phyloP scores from a whole-genome alignment of 257 asterid genomes.

The Solanum etuberosum region DNA sequence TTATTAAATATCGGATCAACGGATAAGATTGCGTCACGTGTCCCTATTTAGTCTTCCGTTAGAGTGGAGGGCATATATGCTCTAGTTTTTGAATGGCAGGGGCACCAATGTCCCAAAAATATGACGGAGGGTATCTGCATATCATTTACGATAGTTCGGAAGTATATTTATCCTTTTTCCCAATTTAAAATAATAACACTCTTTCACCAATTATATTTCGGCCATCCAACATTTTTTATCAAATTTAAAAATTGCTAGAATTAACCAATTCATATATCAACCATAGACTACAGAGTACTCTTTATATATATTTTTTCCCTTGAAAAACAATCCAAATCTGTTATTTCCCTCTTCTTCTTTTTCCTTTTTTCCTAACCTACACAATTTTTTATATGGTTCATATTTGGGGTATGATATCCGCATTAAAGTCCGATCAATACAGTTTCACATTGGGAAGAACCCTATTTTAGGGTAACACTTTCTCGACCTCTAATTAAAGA shows the following conservation, averaged over 20 bases:
- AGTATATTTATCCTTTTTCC: fast-evolving
- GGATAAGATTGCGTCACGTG: fast-evolving
- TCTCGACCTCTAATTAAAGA: too few species aligned
- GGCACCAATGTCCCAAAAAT: too few species aligned
- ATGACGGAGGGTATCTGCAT: fast-evolving
- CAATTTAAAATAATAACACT: not conserved
- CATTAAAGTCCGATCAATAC: too few species aligned
- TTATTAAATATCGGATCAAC: too few species aligned
- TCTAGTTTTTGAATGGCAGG: too few species aligned
- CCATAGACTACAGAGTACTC: not conserved
- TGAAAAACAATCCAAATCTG: not conserved
- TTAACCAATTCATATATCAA: not conserved
- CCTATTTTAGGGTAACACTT: too few species aligned
- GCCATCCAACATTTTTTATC: not conserved
- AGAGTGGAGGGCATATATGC: too few species aligned
- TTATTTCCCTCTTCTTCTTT: not conserved
- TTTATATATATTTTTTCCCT: not conserved
- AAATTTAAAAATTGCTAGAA: not conserved
- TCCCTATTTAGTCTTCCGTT: too few species aligned
- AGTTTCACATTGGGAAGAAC: fast-evolving
- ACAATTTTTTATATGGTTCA: not conserved
- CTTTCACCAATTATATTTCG: not conserved
- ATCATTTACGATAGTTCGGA: too few species aligned
- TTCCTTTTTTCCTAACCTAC: not conserved
- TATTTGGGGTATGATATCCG: fast-evolving